These are phyloP conservation scores for Stachybotrys echinatus DNA, from an alignment of 2,329 filamentous ascomycete genomes.

Conservation along the genomic window DNA sequence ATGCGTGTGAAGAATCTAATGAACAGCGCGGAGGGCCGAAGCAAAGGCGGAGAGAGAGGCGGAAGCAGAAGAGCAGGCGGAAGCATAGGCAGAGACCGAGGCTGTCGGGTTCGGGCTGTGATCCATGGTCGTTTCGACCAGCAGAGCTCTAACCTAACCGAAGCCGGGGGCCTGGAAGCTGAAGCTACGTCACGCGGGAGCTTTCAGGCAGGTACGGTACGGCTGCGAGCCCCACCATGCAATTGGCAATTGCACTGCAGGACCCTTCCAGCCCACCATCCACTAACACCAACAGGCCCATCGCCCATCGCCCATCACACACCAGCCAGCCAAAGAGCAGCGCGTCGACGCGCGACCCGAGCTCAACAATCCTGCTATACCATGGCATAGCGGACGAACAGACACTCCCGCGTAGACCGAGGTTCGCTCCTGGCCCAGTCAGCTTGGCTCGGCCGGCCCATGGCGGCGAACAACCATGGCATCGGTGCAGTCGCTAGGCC, in stretches of 20 bases:
- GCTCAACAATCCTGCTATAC: not conserved
- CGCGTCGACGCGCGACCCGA: not conserved
- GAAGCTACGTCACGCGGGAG: slow-evolving; percentile 25
- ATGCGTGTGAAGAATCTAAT: no score
- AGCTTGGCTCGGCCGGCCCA: slow-evolving; percentile 12
- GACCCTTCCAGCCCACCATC: not conserved
- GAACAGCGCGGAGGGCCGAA: no score
- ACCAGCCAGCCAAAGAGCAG: not conserved
- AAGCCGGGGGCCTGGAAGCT: slow-evolving; percentile 10
- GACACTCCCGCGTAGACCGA: no score
- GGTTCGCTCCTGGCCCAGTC: not conserved
- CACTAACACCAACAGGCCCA: not conserved
- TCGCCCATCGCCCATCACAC: no score
- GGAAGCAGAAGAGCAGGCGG: no score
- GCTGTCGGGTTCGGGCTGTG: not conserved
- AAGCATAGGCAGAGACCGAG: not conserved
- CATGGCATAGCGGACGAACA: no score
- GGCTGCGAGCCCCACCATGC: slow-evolving; percentile 2
- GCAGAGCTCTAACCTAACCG: not conserved
- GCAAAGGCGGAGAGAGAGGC: no score
- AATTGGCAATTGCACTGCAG: not conserved
- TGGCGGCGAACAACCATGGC: slow-evolving; percentile 61
- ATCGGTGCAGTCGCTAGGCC: slow-evolving; percentile 80
- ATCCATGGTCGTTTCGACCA: no score
- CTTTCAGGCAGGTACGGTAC: no score